Evolutionary conservation across 805 yeast genomes (phyloP).

Genomic region (Starmerella powellii): DNA sequence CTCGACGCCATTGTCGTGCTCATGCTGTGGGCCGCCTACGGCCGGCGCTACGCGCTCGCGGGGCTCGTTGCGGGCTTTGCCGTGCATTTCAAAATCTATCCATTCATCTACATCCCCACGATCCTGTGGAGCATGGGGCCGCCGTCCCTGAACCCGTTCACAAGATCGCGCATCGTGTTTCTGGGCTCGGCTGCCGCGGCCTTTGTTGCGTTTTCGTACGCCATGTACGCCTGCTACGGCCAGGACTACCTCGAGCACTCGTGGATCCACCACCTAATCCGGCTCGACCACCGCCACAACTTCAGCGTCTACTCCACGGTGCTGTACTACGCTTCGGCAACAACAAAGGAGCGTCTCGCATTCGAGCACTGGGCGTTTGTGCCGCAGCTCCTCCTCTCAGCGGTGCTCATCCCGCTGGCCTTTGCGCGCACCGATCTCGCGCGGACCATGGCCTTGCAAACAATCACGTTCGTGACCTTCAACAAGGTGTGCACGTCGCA

Average conservation of each 20-base stretch:
- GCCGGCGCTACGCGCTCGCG: conserved; percentile 30
- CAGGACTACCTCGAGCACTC: conserved; percentile 63
- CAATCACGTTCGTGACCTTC: conserved; percentile 63
- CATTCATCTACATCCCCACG: conserved; percentile 75
- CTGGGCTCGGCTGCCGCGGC: conserved; percentile 34
- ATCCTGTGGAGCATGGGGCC: conserved; percentile 38
- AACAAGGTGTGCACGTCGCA: conserved; percentile 87
- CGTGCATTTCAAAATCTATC: conserved; percentile 85
- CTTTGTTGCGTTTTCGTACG: conserved; percentile 36
- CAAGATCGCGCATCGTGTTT: conserved; percentile 34
- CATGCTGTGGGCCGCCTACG: conserved; percentile 38
- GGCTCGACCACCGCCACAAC: conserved; percentile 91
- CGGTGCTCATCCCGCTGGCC: conserved; percentile 44
- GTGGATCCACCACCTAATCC: conserved; percentile 65
- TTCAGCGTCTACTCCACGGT: conserved; percentile 76
- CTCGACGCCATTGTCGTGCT: conserved; percentile 64
- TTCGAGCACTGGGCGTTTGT: conserved; percentile 48
- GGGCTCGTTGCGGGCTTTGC: conserved; percentile 55
- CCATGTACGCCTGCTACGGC: conserved; percentile 65
- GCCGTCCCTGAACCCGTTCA: conserved; percentile 27
- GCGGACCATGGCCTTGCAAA: conserved; percentile 57
- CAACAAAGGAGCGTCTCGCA: conserved; percentile 19
- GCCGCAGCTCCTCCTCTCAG: conserved; percentile 63
- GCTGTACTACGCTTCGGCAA: conserved; percentile 33
- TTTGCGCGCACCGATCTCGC: conserved; percentile 36